Evolutionary conservation across 257 asterid genomes (phyloP).

Genomic region (Avicennia marina): DNA sequence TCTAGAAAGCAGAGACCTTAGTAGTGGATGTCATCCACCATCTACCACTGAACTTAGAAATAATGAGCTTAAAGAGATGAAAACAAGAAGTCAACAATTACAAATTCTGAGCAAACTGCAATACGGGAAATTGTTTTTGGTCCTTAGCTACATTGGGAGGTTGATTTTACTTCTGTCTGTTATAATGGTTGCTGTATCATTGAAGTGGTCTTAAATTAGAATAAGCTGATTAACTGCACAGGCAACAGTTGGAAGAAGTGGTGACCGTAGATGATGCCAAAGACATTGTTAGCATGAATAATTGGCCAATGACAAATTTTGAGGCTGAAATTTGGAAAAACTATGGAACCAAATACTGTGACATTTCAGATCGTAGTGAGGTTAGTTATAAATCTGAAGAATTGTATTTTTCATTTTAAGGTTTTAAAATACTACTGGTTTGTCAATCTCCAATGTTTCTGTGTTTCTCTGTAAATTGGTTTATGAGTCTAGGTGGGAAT

Average conservation of each 20-base stretch:
- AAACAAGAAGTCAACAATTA: constrained; percentile 18
- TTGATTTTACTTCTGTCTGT: constrained; percentile 13
- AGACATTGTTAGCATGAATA: constrained; percentile 21
- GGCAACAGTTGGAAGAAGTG: constrained; percentile 37
- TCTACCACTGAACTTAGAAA: neutral
- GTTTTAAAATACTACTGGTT: no score
- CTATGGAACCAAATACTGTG: constrained; percentile 25
- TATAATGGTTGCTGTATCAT: neutral
- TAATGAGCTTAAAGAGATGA: neutral
- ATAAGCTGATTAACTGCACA: constrained; percentile 7
- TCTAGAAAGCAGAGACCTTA: neutral
- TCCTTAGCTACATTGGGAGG: constrained; percentile 45
- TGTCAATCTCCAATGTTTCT: no score
- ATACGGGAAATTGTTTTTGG: constrained; percentile 37
- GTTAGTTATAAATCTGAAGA: constrained; percentile 13
- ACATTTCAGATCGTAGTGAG: constrained; percentile 22
- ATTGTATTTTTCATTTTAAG: neutral
- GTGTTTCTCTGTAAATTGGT: no score
- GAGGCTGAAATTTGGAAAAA: constrained; percentile 37
- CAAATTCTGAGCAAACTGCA: constrained; percentile 30
- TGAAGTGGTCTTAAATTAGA: neutral
- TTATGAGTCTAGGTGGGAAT: no score
- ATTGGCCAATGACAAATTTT: constrained; percentile 28
- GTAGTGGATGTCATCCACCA: neutral
- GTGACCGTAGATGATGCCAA: constrained; percentile 25